A percentile compares a stretch with the other conserved stretches of the same genome.
Conservation (phyloP, 2,329 filamentous ascomycete species). For the Mycosphaerella arachidis region DNA sequence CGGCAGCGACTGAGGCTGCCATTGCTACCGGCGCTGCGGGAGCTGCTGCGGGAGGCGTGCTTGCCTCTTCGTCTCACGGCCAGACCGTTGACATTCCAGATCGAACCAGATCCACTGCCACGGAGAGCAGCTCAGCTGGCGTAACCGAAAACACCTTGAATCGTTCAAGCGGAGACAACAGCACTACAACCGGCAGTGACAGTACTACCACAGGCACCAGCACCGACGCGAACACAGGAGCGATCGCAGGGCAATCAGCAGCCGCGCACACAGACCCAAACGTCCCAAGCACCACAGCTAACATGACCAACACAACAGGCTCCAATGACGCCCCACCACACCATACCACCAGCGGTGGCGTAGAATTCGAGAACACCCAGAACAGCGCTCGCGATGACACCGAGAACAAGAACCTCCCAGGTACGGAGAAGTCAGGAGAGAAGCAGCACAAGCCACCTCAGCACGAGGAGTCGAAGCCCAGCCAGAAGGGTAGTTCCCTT, state of each 20-base stretch:
- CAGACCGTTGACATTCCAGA: background rate
- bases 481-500: constrained; percentile 8
- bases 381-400: background rate
- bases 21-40: constrained; percentile 9
- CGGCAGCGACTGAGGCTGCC: constrained; percentile 4
- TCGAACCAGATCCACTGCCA: background rate
- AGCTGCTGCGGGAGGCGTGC: constrained; percentile 5
- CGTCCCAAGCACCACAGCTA: background rate
- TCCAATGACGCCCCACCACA: background rate
- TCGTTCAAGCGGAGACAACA: constrained; percentile 1
- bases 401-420: constrained; percentile 2
- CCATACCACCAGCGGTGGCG: background rate
- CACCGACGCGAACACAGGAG: background rate
- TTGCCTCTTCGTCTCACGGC: background rate
- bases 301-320: background rate
- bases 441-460: constrained; percentile 13
- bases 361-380: background rate
- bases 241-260: background rate
- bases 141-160: background rate
- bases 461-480: background rate
- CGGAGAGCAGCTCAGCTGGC: background rate
- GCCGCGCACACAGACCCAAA: constrained; percentile 1
- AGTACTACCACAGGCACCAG: background rate
- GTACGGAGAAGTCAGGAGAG: constrained; percentile 5
- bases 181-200: background rate